Conservation (phyloP, 2,329 filamentous ascomycete species). For the Pestalotiopsis sp. region DNA sequence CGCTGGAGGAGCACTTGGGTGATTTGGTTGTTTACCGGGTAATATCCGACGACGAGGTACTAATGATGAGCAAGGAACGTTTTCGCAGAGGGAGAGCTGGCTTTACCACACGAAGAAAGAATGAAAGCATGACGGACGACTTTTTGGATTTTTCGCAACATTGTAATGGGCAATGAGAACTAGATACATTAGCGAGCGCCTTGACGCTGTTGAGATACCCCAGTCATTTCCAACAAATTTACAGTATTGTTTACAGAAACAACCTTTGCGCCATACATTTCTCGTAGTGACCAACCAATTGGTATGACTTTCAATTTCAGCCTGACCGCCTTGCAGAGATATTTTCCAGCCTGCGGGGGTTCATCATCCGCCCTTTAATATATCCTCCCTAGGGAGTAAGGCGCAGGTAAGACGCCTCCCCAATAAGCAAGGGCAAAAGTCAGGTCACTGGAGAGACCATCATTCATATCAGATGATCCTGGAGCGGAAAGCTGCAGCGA, state of each 20-base stretch:
- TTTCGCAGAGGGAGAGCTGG: conserved; percentile 8
- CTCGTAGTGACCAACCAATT: background rate
- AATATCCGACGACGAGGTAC: background rate
- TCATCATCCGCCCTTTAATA: background rate
- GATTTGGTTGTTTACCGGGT: background rate
- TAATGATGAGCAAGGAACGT: background rate
- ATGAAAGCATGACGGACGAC: conserved; percentile 2
- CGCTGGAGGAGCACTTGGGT: background rate
- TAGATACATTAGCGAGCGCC: conserved; percentile 11
- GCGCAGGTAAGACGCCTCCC: background rate
- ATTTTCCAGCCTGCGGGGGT: background rate
- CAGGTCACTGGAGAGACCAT: background rate
- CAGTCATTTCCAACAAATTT: conserved; percentile 14
- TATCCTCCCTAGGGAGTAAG: background rate
- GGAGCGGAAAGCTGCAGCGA: background rate
- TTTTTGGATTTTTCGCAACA: background rate
- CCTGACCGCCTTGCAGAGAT: background rate
- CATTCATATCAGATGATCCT: background rate
- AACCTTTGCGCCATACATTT: background rate
- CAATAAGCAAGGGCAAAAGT: background rate
- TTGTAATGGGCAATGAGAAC: background rate
- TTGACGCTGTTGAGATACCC: conserved; percentile 14
- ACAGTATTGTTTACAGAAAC: background rate
- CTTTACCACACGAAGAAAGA: conserved; percentile 3
- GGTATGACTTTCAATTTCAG: no score